Percentiles rank a stretch among this genome's conserved stretches.
These are phyloP conservation scores for Leucocoprinus birnbaumii DNA, from an alignment of 768 basidiomycete genomes.

Conservation along the genomic window DNA sequence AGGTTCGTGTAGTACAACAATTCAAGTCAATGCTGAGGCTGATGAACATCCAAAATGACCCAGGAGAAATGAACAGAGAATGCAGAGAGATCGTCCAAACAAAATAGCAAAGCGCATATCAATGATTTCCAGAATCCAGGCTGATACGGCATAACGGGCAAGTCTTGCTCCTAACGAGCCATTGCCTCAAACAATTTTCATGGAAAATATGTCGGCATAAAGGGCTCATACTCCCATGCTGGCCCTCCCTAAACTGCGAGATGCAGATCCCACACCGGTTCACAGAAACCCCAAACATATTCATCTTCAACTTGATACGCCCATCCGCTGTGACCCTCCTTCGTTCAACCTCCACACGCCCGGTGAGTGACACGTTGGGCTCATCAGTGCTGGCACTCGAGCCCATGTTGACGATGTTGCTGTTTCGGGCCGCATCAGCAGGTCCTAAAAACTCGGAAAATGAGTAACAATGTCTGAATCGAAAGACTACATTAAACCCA, in stretches of 20 bases:
- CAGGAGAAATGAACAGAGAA: not conserved
- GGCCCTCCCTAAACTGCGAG: slow-evolving; percentile 60
- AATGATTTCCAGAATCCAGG: slow-evolving; percentile 28
- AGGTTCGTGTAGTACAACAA: slow-evolving; percentile 5
- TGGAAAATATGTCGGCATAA: slow-evolving; percentile 68
- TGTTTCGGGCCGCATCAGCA: slow-evolving; percentile 11
- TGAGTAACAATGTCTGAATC: slow-evolving; percentile 11
- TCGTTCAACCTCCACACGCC: slow-evolving; percentile 53
- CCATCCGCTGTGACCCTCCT: slow-evolving; percentile 61
- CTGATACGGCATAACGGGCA: slow-evolving; percentile 65
- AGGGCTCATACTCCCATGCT: slow-evolving; percentile 53
- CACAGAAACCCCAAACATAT: slow-evolving; percentile 58
- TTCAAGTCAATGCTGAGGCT: slow-evolving; percentile 2
- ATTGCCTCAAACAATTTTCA: slow-evolving; percentile 57
- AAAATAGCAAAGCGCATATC: slow-evolving; percentile 8
- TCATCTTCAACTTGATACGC: slow-evolving; percentile 68
- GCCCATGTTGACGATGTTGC: slow-evolving; percentile 3
- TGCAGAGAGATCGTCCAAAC: not conserved
- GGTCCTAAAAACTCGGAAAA: slow-evolving; percentile 12
- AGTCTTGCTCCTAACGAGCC: slow-evolving; percentile 57
- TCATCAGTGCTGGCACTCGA: slow-evolving; percentile 11
- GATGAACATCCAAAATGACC: slow-evolving; percentile 1
- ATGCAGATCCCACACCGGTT: slow-evolving; percentile 75
- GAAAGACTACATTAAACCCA: slow-evolving; percentile 1
- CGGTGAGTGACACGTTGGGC: slow-evolving; percentile 32